Evolutionary conservation across 2,329 filamentous ascomycete species (phyloP).

Genomic region (Ceratocystis ficicola): DNA sequence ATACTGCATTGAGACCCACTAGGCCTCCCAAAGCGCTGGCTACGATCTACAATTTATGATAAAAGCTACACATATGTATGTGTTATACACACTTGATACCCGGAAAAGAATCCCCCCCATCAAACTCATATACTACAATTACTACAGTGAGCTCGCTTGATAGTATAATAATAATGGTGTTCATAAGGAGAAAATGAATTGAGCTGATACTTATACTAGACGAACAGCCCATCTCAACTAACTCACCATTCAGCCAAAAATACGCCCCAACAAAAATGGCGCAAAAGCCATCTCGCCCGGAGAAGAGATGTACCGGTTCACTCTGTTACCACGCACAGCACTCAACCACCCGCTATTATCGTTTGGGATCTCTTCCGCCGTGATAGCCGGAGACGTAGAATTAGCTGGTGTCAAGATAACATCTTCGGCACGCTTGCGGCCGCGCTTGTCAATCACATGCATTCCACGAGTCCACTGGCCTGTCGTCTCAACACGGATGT

Average conservation of each 20-base stretch:
- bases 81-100: slow-evolving; percentile 16
- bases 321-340: slow-evolving; percentile 59
- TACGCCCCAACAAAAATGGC: slow-evolving; percentile 48
- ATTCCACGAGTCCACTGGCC: slow-evolving; percentile 94
- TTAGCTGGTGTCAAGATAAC: slow-evolving; percentile 32
- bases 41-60: not conserved
- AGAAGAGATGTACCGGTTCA: slow-evolving; percentile 58
- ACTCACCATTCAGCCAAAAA: slow-evolving; percentile 43
- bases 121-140: slow-evolving; percentile 1
- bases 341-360: slow-evolving; percentile 71
- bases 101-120: not conserved
- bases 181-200: not conserved
- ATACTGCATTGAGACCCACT: not conserved
- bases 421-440: slow-evolving; percentile 40
- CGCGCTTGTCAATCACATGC: slow-evolving; percentile 69
- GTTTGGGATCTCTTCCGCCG: slow-evolving; percentile 45
- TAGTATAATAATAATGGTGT: slow-evolving; percentile 2
- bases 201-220: not conserved
- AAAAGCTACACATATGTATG: slow-evolving; percentile 7
- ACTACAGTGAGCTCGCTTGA: not conserved
- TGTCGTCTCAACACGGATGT: slow-evolving; percentile 76
- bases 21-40: not conserved
- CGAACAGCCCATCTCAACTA: not conserved
- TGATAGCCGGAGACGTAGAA: slow-evolving; percentile 32
- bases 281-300: slow-evolving; percentile 59